phyloP scores from a whole-genome alignment of 2,329 filamentous ascomycete species.

The Ophiostoma angusticollis region DNA sequence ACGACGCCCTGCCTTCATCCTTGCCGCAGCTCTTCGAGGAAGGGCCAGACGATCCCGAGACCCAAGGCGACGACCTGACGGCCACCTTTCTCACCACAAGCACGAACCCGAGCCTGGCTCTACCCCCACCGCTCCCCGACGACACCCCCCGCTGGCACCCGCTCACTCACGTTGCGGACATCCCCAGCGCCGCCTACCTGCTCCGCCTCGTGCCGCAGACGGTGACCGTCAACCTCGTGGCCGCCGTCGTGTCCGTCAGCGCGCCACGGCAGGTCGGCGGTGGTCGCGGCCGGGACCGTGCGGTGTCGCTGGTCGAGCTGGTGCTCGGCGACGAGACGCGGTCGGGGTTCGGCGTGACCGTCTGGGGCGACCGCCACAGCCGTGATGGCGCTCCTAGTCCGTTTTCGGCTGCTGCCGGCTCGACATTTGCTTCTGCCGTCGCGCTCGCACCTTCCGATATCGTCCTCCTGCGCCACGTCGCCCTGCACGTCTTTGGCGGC shows the following conservation, averaged over 20 bases:
- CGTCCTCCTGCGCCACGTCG: conserved; percentile 67
- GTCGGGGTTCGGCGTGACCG: conserved; percentile 67
- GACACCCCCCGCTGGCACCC: conserved; percentile 21
- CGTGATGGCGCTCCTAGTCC: no score
- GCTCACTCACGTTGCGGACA: conserved; percentile 51
- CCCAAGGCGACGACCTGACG: neutral
- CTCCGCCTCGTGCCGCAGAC: conserved; percentile 62
- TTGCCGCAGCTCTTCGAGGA: conserved; percentile 28
- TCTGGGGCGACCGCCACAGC: conserved; percentile 70
- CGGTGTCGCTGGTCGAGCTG: conserved; percentile 58
- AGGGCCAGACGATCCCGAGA: no score
- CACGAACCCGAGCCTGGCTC: neutral
- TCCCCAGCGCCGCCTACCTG: conserved; percentile 57
- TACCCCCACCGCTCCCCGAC: conserved; percentile 13
- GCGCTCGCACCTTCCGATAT: conserved; percentile 58
- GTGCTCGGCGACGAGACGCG: conserved; percentile 76
- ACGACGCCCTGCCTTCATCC: conserved; percentile 53
- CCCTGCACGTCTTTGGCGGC: conserved; percentile 59
- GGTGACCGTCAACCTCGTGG: conserved; percentile 70
- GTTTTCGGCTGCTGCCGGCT: conserved; percentile 9
- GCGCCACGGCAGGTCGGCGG: conserved; percentile 22
- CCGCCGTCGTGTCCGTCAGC: conserved; percentile 61
- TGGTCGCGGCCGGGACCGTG: neutral
- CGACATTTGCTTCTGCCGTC: conserved; percentile 18
- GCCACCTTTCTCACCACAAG: conserved; percentile 6